Base-by-base conservation (phyloP, 1,284 basidiomycete genomes). In the Rhodotorula sp. region DNA sequence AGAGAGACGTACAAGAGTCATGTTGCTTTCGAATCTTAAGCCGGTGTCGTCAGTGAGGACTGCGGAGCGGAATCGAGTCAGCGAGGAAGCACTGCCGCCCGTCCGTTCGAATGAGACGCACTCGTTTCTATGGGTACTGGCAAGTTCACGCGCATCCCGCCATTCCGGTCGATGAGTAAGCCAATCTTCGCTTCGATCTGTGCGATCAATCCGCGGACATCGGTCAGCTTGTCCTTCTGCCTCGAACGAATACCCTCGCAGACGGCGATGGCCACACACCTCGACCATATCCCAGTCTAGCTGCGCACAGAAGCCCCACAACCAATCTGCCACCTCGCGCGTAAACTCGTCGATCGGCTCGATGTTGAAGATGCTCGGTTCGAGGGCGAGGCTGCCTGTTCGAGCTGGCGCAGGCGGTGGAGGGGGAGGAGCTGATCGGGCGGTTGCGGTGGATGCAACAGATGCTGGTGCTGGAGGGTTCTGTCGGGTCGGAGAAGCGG, bases 181-280 rank as follows among this genome's bases (percentile, higher is more conserved):
- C 95, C 95, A 59, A 99, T 84, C 83, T 97, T 98, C 24, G 93
- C 93, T 82, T 98, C 95, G 28, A 98, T 90, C 84, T 96, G 87
- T 10, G 47, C n/a, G 28, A n/a, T n/a, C n/a, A n/a, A n/a, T n/a
- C n/a, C n/a, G n/a, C n/a, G n/a, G n/a, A n/a, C n/a, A n/a, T n/a
- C n/a, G n/a, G n/a, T n/a, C n/a, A n/a, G n/a, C n/a, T n/a, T n/a
- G n/a, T n/a, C n/a, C n/a, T 4, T 11, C 26, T 30, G 5, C 15
- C 18, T 16, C 22, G 13, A 16, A 2, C 15, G 30, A 20, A n/a
- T 28, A 15, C 15, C 40, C 40, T 44, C 7, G 11, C 40, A 44
- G 40, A 31, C n/a, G 11, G 16, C 8, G 16, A n/a, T 22, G 10
- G 40, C 1, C 7, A 47, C 83, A 65, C 67, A 84, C 83, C 80